Evolutionary conservation across 1,284 basidiomycete species (phyloP), one percentile per base, ranked within the genome.

Genomic region (Cutaneotrichosporon cutaneum): DNA sequence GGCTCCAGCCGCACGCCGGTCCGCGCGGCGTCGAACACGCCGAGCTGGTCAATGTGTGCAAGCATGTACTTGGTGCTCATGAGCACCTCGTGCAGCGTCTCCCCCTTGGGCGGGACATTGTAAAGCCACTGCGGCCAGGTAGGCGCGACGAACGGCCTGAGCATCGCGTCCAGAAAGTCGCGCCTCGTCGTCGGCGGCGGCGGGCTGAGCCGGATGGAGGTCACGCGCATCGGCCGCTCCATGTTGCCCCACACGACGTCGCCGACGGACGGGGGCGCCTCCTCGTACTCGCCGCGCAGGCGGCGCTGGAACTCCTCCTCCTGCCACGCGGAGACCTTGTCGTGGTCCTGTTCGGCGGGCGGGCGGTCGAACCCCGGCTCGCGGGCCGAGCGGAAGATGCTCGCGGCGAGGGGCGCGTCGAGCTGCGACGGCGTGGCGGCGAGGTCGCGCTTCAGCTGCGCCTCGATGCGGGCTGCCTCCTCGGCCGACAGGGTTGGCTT

Each of bases 171-270:
- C 21, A 98, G 85, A 82, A 97, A 97, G 0, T 88, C 85, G 30
- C 85, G 80, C 9, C 93, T 86, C 0, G 94, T 94, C 39, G 84
- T 72, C 16, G 73, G 80, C 2, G 81, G 78, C 0, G 91, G 86
- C 57, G 93, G 93, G 60, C 88, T 84, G 22, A 98, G 85, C 61
- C 89, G 89, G 45, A 98, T 88, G 1, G 88, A 83, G 5, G 87
- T 85, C 44, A 94, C 83, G 42, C 84, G 83, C 58, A 89, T 72
- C 0, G 83, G 85, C 0, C 85, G 83, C 5, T 84, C 77, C 55
- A 88, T 78, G 71, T 88, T 90, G 26, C 80, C 81, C 64, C 84
- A 83, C 64, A 91, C 90, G 56, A 93, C 80, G 71, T 90, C 85
- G 1, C 85, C 84, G 21, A 92, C 81, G 64, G 87, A 85, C 53